phyloP scores from a whole-genome alignment of 495 filamentous ascomycete species.

The Immersiella caudata region DNA sequence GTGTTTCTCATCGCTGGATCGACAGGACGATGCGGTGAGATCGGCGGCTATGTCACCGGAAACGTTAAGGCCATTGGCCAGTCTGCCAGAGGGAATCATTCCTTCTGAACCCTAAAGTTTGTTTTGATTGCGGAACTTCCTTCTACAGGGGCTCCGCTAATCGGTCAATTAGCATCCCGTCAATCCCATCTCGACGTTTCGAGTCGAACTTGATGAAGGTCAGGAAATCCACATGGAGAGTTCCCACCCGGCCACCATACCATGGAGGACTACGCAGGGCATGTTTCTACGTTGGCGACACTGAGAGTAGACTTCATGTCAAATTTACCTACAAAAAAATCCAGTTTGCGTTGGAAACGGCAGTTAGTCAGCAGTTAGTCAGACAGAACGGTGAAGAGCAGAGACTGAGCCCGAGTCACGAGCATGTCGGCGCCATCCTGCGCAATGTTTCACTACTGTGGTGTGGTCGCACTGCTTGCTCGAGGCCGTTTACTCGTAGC shows the following conservation, averaged over 20 bases:
- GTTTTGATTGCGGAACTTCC: background rate
- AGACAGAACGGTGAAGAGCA: no score
- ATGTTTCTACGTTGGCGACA: no score
- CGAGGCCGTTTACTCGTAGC: background rate
- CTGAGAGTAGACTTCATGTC: no score
- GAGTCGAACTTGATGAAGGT: background rate
- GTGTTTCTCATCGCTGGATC: background rate
- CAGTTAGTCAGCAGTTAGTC: no score
- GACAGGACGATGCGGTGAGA: background rate
- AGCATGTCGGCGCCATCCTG: no score
- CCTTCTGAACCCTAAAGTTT: background rate
- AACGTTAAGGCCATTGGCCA: conserved; percentile 3
- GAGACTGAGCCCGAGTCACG: no score
- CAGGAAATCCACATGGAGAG: no score
- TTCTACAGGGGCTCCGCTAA: background rate
- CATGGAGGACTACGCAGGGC: no score
- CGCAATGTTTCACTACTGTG: background rate
- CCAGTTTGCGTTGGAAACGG: no score
- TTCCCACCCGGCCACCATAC: no score
- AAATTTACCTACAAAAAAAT: no score
- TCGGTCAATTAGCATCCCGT: background rate
- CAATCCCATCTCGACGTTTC: background rate
- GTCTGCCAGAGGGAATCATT: background rate
- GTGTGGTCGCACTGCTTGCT: background rate
- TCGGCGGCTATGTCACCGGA: conserved; percentile 7